These are phyloP conservation scores for Leccinum olivaceoglutinosum DNA, from an alignment of 1,284 basidiomycete genomes.

Conservation along the genomic window DNA sequence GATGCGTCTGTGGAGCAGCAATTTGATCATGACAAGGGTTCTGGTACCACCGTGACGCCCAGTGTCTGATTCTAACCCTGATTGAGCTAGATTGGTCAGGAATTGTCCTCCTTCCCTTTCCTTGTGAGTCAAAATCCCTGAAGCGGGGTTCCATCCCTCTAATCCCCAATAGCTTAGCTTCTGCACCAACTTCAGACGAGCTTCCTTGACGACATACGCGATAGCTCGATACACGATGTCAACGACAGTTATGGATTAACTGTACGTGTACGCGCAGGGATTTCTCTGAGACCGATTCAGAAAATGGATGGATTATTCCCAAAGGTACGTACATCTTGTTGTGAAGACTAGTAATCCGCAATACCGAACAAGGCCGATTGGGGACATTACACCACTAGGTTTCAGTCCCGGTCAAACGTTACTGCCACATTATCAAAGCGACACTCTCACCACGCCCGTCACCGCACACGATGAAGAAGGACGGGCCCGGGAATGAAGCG, in stretches of 20 bases:
- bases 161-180: not conserved
- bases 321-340: not conserved
- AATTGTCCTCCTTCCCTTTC: not conserved
- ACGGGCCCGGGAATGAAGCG: conserved; percentile 12
- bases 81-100: conserved; percentile 7
- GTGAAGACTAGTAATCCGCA: not conserved
- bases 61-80: not conserved
- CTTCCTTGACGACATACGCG: not conserved
- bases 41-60: not conserved
- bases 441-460: not conserved
- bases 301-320: not conserved
- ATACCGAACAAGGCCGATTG: not conserved
- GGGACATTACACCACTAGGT: conserved; percentile 1
- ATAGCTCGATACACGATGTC: conserved; percentile 5
- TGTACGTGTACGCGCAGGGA: not conserved
- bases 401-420: not conserved
- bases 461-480: conserved; percentile 1
- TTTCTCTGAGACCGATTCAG: not conserved
- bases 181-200: not conserved
- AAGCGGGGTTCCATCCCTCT: conserved; percentile 1
- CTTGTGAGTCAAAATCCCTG: not conserved
- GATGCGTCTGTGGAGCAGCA: conserved; percentile 6
- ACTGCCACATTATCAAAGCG: not conserved
- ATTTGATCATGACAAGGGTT: conserved; percentile 1
- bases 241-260: not conserved